Evolutionary conservation across 345 rosid genomes (phyloP), one percentile per base, ranked within the genome.

Genomic region (Camelina laxa): DNA sequence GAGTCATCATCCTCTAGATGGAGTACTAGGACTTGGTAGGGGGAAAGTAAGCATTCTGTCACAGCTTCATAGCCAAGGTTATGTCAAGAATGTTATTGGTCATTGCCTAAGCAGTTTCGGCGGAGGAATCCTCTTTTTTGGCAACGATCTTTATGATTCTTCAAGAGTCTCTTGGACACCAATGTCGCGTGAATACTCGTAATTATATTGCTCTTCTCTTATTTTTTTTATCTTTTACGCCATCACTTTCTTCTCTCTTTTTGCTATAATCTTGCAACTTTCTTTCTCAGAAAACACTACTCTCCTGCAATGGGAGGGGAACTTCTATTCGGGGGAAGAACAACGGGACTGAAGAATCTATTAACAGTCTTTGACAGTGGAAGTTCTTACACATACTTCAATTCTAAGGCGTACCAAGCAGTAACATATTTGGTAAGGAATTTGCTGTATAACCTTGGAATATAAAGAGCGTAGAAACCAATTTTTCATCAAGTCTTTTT

Each of bases 21-120:
- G 98, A 79, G 87, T 92, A 20, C 85, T 95, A 31, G 99, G 99
- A n/a, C 98, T 95, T 19, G 97, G 99, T 17, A 92, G 80, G 72
- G 99, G 98, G 17, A 85, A 83, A 80, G 70, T 94, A 55, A 87
- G 97, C 90, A 80, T 92, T 41, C 35, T 87, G 4, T 87, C 96
- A 10, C 99, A 92, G 84, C 98, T 95, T 72, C 80, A 84, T 58
- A 73, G 80, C 39, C 89, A 85, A 67, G 91, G 93, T 60, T 65
- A 86, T 45, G 89, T 88, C 60, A 63, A 77, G 22, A 95, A 95
- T 60, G 91, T 90, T 5, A 60, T 95, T 8, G 99, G 98, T 30
- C 98, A 95, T 74, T 95, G 99, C 79, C 67, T 95, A 35, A 92
- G 96, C 21, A 81, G 82, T 20, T 80, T 75, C n/a, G 97, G 96